Percentiles rank a stretch among this genome's conserved stretches.
Evolutionary conservation across 2,329 filamentous ascomycete species (phyloP).

Genomic region (Monosporascus ibericus): DNA sequence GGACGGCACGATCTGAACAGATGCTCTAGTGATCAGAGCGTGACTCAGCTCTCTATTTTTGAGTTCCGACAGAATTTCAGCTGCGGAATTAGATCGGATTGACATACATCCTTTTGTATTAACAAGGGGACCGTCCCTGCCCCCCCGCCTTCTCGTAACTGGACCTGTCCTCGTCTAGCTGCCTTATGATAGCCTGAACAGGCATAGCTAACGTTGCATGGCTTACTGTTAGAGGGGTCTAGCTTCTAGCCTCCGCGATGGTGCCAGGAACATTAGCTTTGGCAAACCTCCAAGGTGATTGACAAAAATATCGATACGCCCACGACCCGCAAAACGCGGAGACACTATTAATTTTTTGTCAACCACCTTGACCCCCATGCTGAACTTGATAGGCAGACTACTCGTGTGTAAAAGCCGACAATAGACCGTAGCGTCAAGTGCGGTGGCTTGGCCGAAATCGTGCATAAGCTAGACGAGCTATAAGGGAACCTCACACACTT

Average conservation of each 20-base stretch:
- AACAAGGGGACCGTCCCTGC: too few species aligned
- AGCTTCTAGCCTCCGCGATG: background rate
- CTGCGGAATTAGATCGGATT: background rate
- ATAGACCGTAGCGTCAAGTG: background rate
- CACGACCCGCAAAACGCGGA: too few species aligned
- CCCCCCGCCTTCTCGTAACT: too few species aligned
- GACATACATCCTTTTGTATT: background rate
- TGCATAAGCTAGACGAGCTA: background rate
- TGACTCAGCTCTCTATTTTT: background rate
- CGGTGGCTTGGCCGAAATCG: background rate
- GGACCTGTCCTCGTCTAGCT: too few species aligned
- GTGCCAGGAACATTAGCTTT: background rate
- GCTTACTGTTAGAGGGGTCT: background rate
- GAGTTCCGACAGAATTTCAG: background rate
- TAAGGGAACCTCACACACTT: too few species aligned
- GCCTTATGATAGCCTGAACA: background rate
- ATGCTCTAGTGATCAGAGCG: too few species aligned
- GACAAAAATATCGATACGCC: too few species aligned
- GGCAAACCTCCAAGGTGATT: too few species aligned
- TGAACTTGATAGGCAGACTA: background rate
- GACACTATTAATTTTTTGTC: too few species aligned
- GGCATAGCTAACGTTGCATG: background rate
- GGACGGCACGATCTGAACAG: too few species aligned
- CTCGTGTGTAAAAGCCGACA: background rate
- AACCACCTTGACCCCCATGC: too few species aligned